Conservation (phyloP, 1,284 basidiomycete species). For the Schizophyllum amplum region DNA sequence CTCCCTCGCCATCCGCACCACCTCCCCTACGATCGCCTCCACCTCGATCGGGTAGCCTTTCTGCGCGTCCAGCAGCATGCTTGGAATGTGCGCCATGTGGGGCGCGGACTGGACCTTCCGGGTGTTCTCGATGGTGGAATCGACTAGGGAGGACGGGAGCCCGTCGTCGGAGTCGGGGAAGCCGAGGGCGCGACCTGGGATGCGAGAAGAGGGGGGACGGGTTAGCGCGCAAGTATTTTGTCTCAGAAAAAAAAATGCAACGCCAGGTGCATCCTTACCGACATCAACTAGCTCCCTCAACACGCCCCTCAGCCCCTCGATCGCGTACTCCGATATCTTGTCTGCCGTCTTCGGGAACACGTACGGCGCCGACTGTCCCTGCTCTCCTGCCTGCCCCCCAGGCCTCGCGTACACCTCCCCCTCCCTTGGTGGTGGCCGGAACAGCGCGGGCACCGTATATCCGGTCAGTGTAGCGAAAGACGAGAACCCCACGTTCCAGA, state of each 20-base stretch:
- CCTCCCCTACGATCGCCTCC: conserved; percentile 56
- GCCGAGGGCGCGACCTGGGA: conserved; percentile 38
- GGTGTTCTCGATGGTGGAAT: conserved; percentile 32
- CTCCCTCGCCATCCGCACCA: conserved; percentile 43
- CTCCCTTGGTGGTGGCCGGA: conserved; percentile 34
- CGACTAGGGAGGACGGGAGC: conserved; percentile 34
- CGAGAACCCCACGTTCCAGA: conserved; percentile 55
- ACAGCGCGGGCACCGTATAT: conserved; percentile 42
- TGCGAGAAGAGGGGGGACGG: background rate
- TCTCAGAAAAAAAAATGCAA: too few relatives aligned
- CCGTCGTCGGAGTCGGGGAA: conserved; percentile 35
- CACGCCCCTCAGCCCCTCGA: conserved; percentile 37
- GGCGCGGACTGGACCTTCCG: conserved; percentile 29
- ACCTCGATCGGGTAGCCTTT: conserved; percentile 53
- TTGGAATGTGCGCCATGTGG: conserved; percentile 40
- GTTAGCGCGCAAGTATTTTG: background rate
- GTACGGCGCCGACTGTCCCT: conserved; percentile 28
- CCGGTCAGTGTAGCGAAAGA: conserved; percentile 43
- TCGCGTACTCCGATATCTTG: conserved; percentile 35
- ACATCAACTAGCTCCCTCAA: conserved; percentile 41
- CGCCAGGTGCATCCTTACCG: conserved; percentile 24
- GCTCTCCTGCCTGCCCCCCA: too few relatives aligned
- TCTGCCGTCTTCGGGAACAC: conserved; percentile 34
- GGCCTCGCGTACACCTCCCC: too few relatives aligned
- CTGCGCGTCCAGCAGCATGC: conserved; percentile 56